Evolutionary conservation across 345 rosid species (phyloP), one percentile per base, ranked within the genome.

Genomic region (Corymbia maculata): DNA sequence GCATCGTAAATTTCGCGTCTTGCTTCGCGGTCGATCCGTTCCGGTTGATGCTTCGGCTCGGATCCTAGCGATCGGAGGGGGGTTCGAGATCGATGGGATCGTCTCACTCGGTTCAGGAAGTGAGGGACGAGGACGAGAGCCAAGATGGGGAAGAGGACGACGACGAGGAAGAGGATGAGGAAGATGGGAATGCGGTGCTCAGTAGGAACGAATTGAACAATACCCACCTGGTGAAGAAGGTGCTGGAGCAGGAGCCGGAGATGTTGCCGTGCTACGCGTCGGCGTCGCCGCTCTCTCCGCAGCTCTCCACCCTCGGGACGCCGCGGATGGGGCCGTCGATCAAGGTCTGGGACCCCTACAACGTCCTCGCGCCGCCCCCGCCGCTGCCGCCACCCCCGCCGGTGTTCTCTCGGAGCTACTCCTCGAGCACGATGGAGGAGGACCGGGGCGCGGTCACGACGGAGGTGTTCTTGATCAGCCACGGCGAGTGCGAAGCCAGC

Each of bases 261-360:
- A 95, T 97, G 93, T 88, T 96, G n/a, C 98, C 98, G 4, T 97
- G 97, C 89, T 92, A 97, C 93, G 94, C 98, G 49, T 97, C 98
- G 22, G 98, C 98, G 22, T 94, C 99, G 22, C 99, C 99, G 8
- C 94, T 97, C 51, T 96, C 98, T 6, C 99, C 99, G 8, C 99
- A 97, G 93, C 92, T 94, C 32, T 97, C 99, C 44, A 92, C 97
- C 50, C 91, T 96, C 64, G 99, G 98, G 15, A 97, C 99, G 52
- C 98, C 98, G 11, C 92, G 98, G 84, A 91, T 97, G 87, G 98
- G 98, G 4, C 98, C 99, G 0, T 95, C 98, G 2, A 97, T 96
- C 91, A 96, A 95, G 88, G 99, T 97, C 13, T 97, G 98, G 99
- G 99, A 97, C 89, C 99, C 99, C 17, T 97, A 96, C 91, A 96